A percentile compares a stretch with the other conserved stretches of the same genome.
Conservation (phyloP, 208 protist genomes). For the Trypanosoma cruzi region DNA sequence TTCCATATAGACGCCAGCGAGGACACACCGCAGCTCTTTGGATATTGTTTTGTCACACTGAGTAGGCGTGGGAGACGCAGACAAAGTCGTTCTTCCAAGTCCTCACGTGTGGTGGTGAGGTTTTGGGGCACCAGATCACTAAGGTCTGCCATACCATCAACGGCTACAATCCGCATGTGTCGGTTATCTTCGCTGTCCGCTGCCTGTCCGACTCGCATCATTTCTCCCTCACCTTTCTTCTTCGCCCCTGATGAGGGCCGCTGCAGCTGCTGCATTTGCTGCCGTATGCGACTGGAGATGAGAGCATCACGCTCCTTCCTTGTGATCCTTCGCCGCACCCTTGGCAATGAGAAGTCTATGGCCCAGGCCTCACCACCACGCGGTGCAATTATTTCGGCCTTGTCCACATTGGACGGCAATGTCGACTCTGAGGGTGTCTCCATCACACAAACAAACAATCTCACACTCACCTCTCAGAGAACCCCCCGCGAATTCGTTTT, state of each 20-base stretch:
- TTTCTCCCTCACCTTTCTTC: constrained; percentile 1
- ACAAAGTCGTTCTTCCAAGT: constrained; percentile 69
- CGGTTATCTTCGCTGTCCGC: constrained; percentile 14
- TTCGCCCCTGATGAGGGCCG: background rate
- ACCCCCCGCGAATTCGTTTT: no score
- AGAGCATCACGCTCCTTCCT: constrained; percentile 72
- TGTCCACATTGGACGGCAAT: background rate
- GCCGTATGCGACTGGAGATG: constrained; percentile 34
- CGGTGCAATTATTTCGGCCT: background rate
- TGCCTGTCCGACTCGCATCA: background rate
- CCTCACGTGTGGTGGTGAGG: constrained; percentile 62
- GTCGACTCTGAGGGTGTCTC: background rate
- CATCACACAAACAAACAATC: background rate
- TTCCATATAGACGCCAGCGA: constrained; percentile 91
- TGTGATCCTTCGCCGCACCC: constrained; percentile 53
- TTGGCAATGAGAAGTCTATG: constrained; percentile 61
- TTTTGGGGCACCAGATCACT: constrained; percentile 60
- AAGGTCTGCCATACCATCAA: constrained; percentile 55
- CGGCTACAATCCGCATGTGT: constrained; percentile 35
- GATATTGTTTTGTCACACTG: constrained; percentile 91
- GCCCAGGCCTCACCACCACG: constrained; percentile 59
- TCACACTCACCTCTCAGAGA: background rate
- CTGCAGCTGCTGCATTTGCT: constrained; percentile 15
- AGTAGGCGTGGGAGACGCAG: constrained; percentile 72
- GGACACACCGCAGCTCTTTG: constrained; percentile 86